These are phyloP conservation scores for Aureococcus anophagefferens DNA, from an alignment of 108 stramenopile species.

Conservation along the genomic window DNA sequence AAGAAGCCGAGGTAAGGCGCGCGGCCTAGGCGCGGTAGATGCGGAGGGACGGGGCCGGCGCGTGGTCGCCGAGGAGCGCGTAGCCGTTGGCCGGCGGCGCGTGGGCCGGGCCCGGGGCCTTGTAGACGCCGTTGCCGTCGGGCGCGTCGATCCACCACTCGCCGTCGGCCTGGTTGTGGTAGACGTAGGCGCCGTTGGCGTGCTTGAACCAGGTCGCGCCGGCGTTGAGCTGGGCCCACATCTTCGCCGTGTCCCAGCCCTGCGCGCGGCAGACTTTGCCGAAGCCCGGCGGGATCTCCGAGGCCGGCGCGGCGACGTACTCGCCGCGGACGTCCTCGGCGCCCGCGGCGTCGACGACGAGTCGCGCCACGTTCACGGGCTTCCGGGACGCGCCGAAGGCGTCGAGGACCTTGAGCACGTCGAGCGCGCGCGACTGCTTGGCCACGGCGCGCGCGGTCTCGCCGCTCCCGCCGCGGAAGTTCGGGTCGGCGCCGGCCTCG, in stretches of 20 bases:
- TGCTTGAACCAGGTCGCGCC: constrained; percentile 30
- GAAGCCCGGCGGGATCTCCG: constrained; percentile 26
- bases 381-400: no score
- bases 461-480: no score
- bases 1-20: no score
- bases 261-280: constrained; percentile 20
- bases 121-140: constrained; percentile 36
- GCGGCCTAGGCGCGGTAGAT: no score
- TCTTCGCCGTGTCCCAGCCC: constrained; percentile 21
- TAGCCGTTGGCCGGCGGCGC: constrained; percentile 30
- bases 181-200: constrained; percentile 41
- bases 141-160: constrained; percentile 49
- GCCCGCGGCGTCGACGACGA: constrained; percentile 18
- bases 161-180: constrained; percentile 35
- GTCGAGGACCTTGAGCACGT: no score
- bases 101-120: constrained; percentile 25
- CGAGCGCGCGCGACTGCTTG: neutral
- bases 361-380: no score
- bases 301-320: constrained; percentile 19
- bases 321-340: constrained; percentile 25
- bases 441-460: no score
- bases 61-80: no score
- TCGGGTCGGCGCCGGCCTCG: constrained; percentile 14
- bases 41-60: no score
- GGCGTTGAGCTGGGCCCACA: constrained; percentile 31